Evolutionary conservation across 768 basidiomycete species (phyloP).

Genomic region (Zangia roseola): DNA sequence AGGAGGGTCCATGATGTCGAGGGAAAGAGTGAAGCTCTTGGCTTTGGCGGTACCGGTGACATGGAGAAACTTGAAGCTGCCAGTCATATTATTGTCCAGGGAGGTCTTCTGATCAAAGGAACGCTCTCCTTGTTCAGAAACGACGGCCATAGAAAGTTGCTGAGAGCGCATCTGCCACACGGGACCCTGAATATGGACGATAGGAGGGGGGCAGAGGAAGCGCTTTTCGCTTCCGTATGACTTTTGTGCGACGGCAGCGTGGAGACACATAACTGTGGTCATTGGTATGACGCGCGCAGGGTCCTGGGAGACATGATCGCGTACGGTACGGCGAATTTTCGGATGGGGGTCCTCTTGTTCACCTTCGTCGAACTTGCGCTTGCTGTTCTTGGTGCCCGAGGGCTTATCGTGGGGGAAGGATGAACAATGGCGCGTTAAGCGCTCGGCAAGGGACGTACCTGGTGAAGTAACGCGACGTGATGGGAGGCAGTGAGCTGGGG

Average conservation of each 20-base stretch:
- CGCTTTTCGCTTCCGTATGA: slow-evolving; percentile 95
- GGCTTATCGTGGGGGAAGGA: slow-evolving; percentile 24
- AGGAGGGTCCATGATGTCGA: slow-evolving; percentile 80
- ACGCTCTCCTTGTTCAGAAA: slow-evolving; percentile 79
- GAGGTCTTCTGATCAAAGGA: slow-evolving; percentile 83
- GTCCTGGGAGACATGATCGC: slow-evolving; percentile 78
- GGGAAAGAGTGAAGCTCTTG: slow-evolving; percentile 84
- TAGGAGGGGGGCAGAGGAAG: slow-evolving; percentile 89
- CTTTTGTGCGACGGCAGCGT: slow-evolving; percentile 94
- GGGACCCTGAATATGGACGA: slow-evolving; percentile 90
- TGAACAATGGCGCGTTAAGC: slow-evolving; percentile 29
- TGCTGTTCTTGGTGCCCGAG: slow-evolving; percentile 46
- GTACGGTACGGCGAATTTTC: slow-evolving; percentile 83
- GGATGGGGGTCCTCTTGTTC: slow-evolving; percentile 60
- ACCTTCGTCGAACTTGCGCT: slow-evolving; percentile 73
- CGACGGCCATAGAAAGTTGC: slow-evolving; percentile 82
- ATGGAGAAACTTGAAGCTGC: slow-evolving; percentile 90
- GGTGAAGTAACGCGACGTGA: slow-evolving; percentile 32
- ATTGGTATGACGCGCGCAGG: slow-evolving; percentile 76
- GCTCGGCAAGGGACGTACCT: slow-evolving; percentile 37
- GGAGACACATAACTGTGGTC: slow-evolving; percentile 88
- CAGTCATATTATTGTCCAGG: slow-evolving; percentile 79
- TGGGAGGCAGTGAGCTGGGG: slow-evolving; percentile 32
- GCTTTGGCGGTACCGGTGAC: slow-evolving; percentile 87
- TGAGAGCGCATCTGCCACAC: slow-evolving; percentile 81